phyloP scores from a whole-genome alignment of 2,329 filamentous ascomycete species.

The Fusarium buharicum region DNA sequence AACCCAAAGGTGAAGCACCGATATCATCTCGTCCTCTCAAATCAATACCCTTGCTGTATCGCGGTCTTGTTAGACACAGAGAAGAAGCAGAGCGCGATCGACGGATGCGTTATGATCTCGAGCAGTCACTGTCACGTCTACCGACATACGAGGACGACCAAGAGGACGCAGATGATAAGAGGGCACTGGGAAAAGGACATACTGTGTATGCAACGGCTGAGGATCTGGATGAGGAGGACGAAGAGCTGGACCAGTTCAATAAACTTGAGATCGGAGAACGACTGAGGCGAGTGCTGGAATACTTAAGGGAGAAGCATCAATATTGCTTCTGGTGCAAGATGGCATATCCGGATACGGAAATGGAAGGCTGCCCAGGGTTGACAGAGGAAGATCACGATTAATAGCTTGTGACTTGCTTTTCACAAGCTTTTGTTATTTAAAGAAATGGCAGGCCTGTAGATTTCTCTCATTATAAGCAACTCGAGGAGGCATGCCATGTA shows the following conservation, averaged over 20 bases:
- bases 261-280: constrained; percentile 73
- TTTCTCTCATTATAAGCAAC: too few relatives aligned
- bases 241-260: constrained; percentile 83
- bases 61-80: constrained; percentile 75
- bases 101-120: constrained; percentile 71
- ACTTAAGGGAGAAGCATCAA: constrained; percentile 74
- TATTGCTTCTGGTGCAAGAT: constrained; percentile 99
- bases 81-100: constrained; percentile 76
- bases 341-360: constrained; percentile 74
- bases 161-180: constrained; percentile 77
- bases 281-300: constrained; percentile 71
- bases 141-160: constrained; percentile 76
- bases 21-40: constrained; percentile 65
- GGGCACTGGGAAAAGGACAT: constrained; percentile 70
- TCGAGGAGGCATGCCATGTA: too few relatives aligned
- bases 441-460: too few relatives aligned
- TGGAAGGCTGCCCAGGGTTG: constrained; percentile 90
- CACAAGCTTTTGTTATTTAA: too few relatives aligned
- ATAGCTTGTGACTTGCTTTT: constrained; percentile 1
- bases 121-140: constrained; percentile 70
- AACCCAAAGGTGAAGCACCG: constrained; percentile 43
- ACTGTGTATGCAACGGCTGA: constrained; percentile 69
- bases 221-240: constrained; percentile 80
- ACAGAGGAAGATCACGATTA: constrained; percentile 83
- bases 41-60: constrained; percentile 81